Base-by-base conservation (phyloP, 2,329 filamentous ascomycete genomes). In the Rhynchosporium secalis region DNA sequence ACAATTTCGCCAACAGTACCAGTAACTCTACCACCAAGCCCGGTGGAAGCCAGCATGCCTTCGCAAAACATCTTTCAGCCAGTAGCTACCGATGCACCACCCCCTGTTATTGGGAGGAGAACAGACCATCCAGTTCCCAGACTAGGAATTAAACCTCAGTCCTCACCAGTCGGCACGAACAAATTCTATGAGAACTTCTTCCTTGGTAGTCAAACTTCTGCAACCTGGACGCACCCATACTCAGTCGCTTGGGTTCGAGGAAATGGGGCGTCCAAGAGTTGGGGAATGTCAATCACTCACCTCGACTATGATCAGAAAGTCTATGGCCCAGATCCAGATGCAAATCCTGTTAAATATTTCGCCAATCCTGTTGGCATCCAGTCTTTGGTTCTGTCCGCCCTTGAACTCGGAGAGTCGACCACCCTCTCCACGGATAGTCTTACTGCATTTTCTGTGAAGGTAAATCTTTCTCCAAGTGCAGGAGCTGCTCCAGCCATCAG, bases 141-240 rank as follows among this genome's bases (percentile, higher is more conserved):
- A 13, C 73, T 78, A 28, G 84, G 83, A 5, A 78, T 88, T 10
- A 49, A 68, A 9, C 54, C 62, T 26, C 69, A 75, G 47, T 61
- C 61, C 45, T 73, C 74, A 0, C 85, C 87, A 3, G 77, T 91
- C 51, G 79, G 85, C 56, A 94, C 90, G 29, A 94, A 93, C 79
- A 93, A 91, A 71, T 93, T 92, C 74, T 91, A 90, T 69, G 82
- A 87, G 69, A 95, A 95, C 71, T 86, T 95, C 66, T 92, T 92
- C 74, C 79, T 97, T 0, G 89, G 86, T 4, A 81, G 81, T 48
- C 92, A 96, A 74, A 83, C 80, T 4, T 82, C 83, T 6, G 83
- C 88, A 0, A 81, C 87, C 0, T 96, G 88, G 76, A 87, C 89
- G 0, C 88, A 92, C 71, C 93, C 90, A 1, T 93, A 92, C 72